phyloP scores from a whole-genome alignment of 768 basidiomycete genomes.

The Podaxis sp. region DNA sequence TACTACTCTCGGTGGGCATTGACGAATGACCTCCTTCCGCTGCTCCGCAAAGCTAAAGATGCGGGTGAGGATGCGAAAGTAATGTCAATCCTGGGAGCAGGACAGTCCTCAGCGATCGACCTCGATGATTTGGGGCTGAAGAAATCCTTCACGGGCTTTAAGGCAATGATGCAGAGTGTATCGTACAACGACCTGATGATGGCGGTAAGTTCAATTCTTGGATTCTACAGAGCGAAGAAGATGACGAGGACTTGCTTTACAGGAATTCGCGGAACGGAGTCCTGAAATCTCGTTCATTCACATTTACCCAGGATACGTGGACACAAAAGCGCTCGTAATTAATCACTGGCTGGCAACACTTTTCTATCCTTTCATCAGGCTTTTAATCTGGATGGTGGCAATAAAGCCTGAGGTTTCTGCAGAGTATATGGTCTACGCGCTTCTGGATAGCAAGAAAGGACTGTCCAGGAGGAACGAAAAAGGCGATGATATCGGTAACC shows the following conservation, averaged over 20 bases:
- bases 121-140: conserved; percentile 46
- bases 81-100: conserved; percentile 40
- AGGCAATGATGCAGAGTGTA: conserved; percentile 22
- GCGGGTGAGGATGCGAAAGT: conserved; percentile 49
- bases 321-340: conserved; percentile 25
- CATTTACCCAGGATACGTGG: conserved; percentile 36
- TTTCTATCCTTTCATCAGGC: conserved; percentile 22
- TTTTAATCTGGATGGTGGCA: conserved; percentile 17
- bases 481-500: conserved; percentile 33
- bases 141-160: conserved; percentile 27
- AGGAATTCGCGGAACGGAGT: conserved; percentile 35
- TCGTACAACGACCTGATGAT: conserved; percentile 39
- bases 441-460: conserved; percentile 26
- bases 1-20: conserved; percentile 47
- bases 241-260: conserved; percentile 28
- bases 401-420: conserved; percentile 26
- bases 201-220: conserved; percentile 20
- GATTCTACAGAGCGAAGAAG: conserved; percentile 39
- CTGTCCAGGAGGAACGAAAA: conserved; percentile 28
- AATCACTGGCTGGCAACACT: conserved; percentile 23
- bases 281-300: conserved; percentile 39
- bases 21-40: conserved; percentile 42
- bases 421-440: conserved; percentile 34
- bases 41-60: conserved; percentile 40
- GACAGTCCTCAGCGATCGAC: conserved; percentile 33